These are phyloP conservation scores for Zanthoxylum bungeanum DNA, from an alignment of 345 rosid species.

Conservation along the genomic window DNA sequence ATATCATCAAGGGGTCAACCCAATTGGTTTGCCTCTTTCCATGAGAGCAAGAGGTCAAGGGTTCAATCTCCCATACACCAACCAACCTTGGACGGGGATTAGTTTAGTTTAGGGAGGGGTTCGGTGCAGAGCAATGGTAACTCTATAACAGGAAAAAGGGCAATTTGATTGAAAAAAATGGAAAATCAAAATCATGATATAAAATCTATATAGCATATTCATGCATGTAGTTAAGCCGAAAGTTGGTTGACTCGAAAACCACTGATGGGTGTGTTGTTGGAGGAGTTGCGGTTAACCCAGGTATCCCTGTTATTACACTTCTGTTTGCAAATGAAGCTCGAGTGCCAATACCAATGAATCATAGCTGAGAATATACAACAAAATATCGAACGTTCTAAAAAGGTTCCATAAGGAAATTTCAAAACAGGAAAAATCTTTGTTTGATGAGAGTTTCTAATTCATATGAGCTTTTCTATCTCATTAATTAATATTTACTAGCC, in stretches of 20 bases:
- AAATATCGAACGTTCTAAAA: not conserved
- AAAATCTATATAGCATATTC: not conserved
- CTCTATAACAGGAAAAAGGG: not conserved
- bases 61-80: too few relatives aligned
- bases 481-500: not conserved
- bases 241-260: not conserved
- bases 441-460: not conserved
- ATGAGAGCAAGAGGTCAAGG: too few relatives aligned
- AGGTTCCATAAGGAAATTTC: not conserved
- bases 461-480: not conserved
- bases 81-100: too few relatives aligned
- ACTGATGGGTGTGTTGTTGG: not conserved
- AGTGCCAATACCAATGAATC: not conserved
- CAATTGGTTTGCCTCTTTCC: too few relatives aligned
- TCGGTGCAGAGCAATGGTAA: not conserved
- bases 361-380: not conserved
- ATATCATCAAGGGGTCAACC: too few relatives aligned
- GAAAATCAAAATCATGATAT: not conserved
- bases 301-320: not conserved
- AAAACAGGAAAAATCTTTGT: not conserved
- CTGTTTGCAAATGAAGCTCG: not conserved
- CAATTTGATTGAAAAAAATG: too few relatives aligned
- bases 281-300: not conserved
- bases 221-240: not conserved
- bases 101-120: too few relatives aligned